These are phyloP conservation scores for Populus nigra DNA, from an alignment of 345 rosid species.

Conservation along the genomic window DNA sequence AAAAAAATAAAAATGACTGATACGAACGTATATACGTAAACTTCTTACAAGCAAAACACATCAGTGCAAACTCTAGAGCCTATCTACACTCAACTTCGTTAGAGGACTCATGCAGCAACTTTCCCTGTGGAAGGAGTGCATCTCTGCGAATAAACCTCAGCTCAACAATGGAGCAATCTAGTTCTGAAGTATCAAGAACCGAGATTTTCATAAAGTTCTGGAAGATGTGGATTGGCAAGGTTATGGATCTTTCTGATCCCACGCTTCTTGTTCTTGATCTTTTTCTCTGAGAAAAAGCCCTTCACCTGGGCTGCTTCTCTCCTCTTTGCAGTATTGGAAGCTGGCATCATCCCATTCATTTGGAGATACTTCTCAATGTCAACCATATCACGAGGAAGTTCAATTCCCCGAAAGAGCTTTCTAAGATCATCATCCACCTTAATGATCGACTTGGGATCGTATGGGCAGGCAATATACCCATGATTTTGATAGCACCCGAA, in stretches of 20 bases:
- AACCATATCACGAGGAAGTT: constrained; percentile 65
- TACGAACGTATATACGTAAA: background rate
- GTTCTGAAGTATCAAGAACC: background rate
- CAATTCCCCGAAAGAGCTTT: constrained; percentile 50
- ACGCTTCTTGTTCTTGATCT: constrained; percentile 64
- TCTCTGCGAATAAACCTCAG: background rate
- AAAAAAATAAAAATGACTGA: background rate
- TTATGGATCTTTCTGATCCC: constrained; percentile 77
- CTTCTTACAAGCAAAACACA: background rate
- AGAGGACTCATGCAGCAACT: background rate
- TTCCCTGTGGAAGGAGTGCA: background rate
- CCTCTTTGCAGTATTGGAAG: constrained; percentile 66
- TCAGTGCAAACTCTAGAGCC: background rate
- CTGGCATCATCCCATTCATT: constrained; percentile 75
- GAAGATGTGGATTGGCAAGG: constrained; percentile 79
- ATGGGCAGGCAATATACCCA: constrained; percentile 64
- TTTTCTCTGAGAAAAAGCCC: constrained; percentile 54
- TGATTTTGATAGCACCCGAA: constrained; percentile 64
- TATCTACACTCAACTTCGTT: background rate
- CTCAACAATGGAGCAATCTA: background rate
- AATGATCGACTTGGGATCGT: constrained; percentile 61
- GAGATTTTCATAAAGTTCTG: constrained; percentile 51
- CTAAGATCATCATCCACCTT: constrained; percentile 69
- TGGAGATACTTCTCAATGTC: constrained; percentile 73
- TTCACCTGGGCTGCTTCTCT: constrained; percentile 67